phyloP scores from a whole-genome alignment of 169 alveolate genomes.

The Cryptosporidium canis region DNA sequence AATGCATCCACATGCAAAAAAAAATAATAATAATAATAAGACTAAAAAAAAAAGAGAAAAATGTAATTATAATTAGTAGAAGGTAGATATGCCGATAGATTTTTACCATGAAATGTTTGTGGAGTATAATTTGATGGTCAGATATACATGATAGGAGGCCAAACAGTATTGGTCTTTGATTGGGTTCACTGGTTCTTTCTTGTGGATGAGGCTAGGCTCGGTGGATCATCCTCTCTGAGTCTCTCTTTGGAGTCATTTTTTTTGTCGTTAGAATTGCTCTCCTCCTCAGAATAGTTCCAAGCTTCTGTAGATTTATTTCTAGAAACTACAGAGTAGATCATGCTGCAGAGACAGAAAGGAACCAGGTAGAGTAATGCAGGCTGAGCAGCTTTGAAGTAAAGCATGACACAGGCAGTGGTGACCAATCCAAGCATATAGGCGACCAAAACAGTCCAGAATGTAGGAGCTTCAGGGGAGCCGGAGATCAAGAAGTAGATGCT shows the following conservation, averaged over 20 bases:
- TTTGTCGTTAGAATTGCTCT: neutral
- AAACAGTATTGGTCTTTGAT: too few relatives aligned
- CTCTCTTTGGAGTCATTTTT: constrained; percentile 57
- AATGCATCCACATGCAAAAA: constrained; percentile 32
- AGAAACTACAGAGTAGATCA: constrained; percentile 76
- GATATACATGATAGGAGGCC: too few relatives aligned
- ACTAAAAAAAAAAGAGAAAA: neutral
- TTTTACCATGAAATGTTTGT: too few relatives aligned
- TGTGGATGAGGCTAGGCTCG: neutral
- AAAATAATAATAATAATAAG: neutral
- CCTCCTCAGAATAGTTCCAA: constrained; percentile 58
- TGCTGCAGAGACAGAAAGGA: constrained; percentile 85
- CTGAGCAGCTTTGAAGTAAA: constrained; percentile 85
- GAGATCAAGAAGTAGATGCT: constrained; percentile 52
- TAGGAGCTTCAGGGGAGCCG: constrained; percentile 54
- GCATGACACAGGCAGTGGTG: constrained; percentile 88
- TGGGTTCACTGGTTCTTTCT: neutral
- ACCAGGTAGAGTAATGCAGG: constrained; percentile 95
- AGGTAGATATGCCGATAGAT: neutral
- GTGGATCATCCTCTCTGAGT: neutral
- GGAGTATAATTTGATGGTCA: too few relatives aligned
- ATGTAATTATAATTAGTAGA: neutral
- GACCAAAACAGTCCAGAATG: constrained; percentile 79
- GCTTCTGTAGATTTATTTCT: constrained; percentile 74
- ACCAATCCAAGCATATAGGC: constrained; percentile 89